Evolutionary conservation across 257 asterid genomes (phyloP), one percentile per base, ranked within the genome.

Genomic region (Solanum peruvianum): DNA sequence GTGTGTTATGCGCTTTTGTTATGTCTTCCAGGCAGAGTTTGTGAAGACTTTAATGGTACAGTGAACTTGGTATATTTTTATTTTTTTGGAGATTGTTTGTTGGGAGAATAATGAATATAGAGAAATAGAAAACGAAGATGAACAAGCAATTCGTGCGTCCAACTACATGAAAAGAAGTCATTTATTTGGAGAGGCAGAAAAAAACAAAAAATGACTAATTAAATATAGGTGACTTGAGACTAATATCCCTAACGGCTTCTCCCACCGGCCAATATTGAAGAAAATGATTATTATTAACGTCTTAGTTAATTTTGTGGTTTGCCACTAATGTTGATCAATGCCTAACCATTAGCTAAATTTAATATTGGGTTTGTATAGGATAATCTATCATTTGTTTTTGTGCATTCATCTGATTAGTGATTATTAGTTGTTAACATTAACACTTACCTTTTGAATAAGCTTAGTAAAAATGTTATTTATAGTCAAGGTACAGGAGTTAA

Each of bases 121-220:
- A 80, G 85, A 47, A 80, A 29, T 70, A 4, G 27, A 29, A 62
- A 70, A 42, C 27, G 7, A 84, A 60, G 86, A 84, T 60, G 86
- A 83, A 84, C 45, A 84, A 41, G 87, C 9, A 42, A 42, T 66
- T 23, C 87, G 87, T 84, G 87, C 87, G n/a, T 84, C 87, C 81
- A 84, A 84, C 87, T 84, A 84, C 78, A 77, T 84, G 31, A 14
- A 14, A 8, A 39, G 39, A 84, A 84, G 86, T 62, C 77, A 41
- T 60, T 60, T 60, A 14, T 13, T 83, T 83, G 64, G 33, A 25
- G 42, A 49, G 86, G 12, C 70, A 41, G 23, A 12, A 37, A 33
- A n/a, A 0, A 1, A 29, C 49, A 58, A 33, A 33, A 25, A 80
- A 49, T 47, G 44, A 80, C 44, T 80, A 80, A 80, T 9, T 23